Evolutionary conservation across 148 eudicot genomes (phyloP).

Genomic region (Cornus controversa): DNA sequence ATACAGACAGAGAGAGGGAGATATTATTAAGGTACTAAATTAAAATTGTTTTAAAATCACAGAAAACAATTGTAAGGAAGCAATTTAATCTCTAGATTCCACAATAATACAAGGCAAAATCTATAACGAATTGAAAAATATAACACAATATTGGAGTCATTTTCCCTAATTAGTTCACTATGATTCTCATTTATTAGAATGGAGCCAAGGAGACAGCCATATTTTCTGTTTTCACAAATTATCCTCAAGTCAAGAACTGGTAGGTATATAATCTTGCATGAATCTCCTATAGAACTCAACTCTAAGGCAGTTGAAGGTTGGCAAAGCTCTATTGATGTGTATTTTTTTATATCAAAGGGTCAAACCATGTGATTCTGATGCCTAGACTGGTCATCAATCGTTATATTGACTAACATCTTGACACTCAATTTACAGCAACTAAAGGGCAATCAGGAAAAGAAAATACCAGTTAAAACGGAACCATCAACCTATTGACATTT

Average conservation of each 20-base stretch:
- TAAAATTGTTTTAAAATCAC: background rate
- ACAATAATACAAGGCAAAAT: background rate
- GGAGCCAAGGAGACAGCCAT: background rate
- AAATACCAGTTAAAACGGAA: background rate
- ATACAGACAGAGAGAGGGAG: background rate
- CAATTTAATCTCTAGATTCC: background rate
- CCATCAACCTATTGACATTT: background rate
- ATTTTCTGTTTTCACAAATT: background rate
- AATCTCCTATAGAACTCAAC: background rate
- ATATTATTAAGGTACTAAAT: background rate
- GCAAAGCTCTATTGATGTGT: too few relatives aligned
- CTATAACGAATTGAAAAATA: background rate
- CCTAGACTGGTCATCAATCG: background rate
- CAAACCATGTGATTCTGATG: background rate
- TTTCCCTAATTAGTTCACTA: background rate
- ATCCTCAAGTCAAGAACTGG: background rate
- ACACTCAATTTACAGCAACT: too few relatives aligned
- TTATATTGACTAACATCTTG: background rate
- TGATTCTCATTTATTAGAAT: background rate
- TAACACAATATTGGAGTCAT: background rate
- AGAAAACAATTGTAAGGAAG: background rate
- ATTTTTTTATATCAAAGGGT: too few relatives aligned
- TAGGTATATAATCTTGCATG: background rate
- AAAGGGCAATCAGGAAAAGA: too few relatives aligned
- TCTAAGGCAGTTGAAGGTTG: background rate